phyloP scores from a whole-genome alignment of 225 moss, liverwort and hornwort species.

The Anthoceros angustus region DNA sequence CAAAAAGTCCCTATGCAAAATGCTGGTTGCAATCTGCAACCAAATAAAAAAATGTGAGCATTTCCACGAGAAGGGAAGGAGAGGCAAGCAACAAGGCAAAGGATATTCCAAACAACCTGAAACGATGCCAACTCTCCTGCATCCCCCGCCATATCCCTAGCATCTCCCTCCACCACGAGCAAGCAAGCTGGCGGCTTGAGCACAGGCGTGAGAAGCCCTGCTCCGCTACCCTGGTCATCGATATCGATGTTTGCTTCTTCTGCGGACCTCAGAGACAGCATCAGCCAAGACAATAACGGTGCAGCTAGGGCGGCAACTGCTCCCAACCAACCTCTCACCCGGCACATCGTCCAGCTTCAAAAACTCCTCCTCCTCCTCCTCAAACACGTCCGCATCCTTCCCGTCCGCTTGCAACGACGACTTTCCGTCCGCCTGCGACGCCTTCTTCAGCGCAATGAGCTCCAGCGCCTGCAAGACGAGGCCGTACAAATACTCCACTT shows the following conservation, averaged over 20 bases:
- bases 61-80: background rate
- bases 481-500: slow-evolving; percentile 41
- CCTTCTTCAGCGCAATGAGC: slow-evolving; percentile 32
- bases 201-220: slow-evolving; percentile 7
- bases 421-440: slow-evolving; percentile 18
- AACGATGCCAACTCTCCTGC: slow-evolving; percentile 33
- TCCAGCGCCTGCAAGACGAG: slow-evolving; percentile 38
- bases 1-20: slow-evolving; percentile 32
- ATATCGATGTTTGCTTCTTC: slow-evolving; percentile 36
- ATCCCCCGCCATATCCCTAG: slow-evolving; percentile 24
- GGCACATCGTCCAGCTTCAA: slow-evolving; percentile 26
- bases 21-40: slow-evolving; percentile 32
- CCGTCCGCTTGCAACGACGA: slow-evolving; percentile 14
- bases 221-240: slow-evolving; percentile 18
- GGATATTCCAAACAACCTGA: slow-evolving; percentile 10
- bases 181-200: slow-evolving; percentile 29
- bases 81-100: background rate
- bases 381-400: slow-evolving; percentile 10
- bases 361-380: slow-evolving; percentile 30
- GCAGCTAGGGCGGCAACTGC: background rate
- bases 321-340: slow-evolving; percentile 12
- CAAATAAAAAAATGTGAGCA: background rate
- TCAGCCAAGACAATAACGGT: background rate
- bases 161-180: slow-evolving; percentile 25
- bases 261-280: slow-evolving; percentile 9